Evolutionary conservation across 139 green algal species (phyloP).

Genomic region (Raphidocelis subcapitata): DNA sequence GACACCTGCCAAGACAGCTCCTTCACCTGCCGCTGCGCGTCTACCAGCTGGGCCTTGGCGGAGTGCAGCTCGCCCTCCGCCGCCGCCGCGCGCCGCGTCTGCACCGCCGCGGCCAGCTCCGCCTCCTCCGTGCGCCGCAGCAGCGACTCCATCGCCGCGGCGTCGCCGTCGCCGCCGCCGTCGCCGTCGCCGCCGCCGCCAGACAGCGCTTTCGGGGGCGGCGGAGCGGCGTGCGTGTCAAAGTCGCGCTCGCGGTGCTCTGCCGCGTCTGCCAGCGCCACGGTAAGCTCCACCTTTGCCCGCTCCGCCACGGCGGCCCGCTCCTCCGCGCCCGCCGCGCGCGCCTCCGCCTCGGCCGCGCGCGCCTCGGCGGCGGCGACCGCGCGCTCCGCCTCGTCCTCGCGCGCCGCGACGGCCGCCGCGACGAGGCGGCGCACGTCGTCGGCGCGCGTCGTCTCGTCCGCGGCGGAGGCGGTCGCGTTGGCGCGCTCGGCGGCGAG

Average conservation of each 20-base stretch:
- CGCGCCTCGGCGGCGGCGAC: slow-evolving; percentile 24
- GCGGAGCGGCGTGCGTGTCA: slow-evolving; percentile 2
- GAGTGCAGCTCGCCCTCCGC: slow-evolving; percentile 35
- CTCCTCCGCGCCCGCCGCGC: slow-evolving; percentile 17
- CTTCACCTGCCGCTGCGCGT: slow-evolving; percentile 38
- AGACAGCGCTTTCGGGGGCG: background rate
- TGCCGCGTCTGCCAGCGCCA: slow-evolving; percentile 38
- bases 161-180: slow-evolving; percentile 3
- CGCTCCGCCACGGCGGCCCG: slow-evolving; percentile 43
- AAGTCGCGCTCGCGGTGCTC: slow-evolving; percentile 29
- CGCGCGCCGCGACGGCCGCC: slow-evolving; percentile 38
- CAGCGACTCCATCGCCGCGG: slow-evolving; percentile 1
- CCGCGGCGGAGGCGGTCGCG: slow-evolving; percentile 16
- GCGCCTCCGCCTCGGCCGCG: slow-evolving; percentile 6
- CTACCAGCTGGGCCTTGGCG: slow-evolving; percentile 30
- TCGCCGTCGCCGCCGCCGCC: slow-evolving; percentile 4
- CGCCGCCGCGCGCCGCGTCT: slow-evolving; percentile 37
- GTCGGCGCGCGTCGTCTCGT: slow-evolving; percentile 23
- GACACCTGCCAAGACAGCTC: slow-evolving; percentile 52
- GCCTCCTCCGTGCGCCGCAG: slow-evolving; percentile 36
- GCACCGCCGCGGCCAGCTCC: slow-evolving; percentile 49
- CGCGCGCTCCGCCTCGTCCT: slow-evolving; percentile 38
- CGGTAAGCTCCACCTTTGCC: slow-evolving; percentile 55
- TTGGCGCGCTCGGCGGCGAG: slow-evolving; percentile 32
- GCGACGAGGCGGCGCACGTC: slow-evolving; percentile 47